A percentile compares a stretch with the other conserved stretches of the same genome.
Evolutionary conservation across 1,284 basidiomycete genomes (phyloP).

Genomic region (Cryptococcus sp.): DNA sequence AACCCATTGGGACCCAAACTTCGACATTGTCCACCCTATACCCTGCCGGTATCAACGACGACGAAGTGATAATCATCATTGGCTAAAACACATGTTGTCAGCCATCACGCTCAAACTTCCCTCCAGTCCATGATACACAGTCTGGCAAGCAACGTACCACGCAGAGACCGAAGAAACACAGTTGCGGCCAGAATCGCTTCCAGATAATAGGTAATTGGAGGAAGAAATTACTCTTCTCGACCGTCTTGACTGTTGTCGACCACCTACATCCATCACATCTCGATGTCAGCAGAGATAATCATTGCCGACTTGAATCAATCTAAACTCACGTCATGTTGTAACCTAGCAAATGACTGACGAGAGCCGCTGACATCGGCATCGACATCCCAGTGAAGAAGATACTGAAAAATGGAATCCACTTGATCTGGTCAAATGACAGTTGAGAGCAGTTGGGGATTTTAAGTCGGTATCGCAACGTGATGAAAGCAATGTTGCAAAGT

Average conservation of each 20-base stretch:
- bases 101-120: too few species aligned
- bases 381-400: conserved; percentile 81
- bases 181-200: conserved; percentile 68
- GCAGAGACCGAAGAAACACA: conserved; percentile 60
- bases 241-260: conserved; percentile 67
- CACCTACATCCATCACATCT: conserved; percentile 58
- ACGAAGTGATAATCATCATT: conserved; percentile 34
- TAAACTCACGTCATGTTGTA: conserved; percentile 77
- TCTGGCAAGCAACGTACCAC: conserved; percentile 46
- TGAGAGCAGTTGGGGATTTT: conserved; percentile 62
- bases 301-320: too few species aligned
- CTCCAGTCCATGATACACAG: not conserved
- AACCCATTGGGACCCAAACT: conserved; percentile 35
- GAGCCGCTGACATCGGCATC: conserved; percentile 69
- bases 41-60: conserved; percentile 27
- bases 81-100: conserved; percentile 10
- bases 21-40: conserved; percentile 32
- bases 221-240: conserved; percentile 81
- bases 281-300: conserved; percentile 39
- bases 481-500: conserved; percentile 69
- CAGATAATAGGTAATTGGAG: conserved; percentile 78
- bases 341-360: conserved; percentile 77
- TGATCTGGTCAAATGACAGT: conserved; percentile 65
- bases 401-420: conserved; percentile 66
- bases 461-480: conserved; percentile 72